Base-by-base conservation (phyloP, 257 asterid genomes). In the Petrea volubilis region DNA sequence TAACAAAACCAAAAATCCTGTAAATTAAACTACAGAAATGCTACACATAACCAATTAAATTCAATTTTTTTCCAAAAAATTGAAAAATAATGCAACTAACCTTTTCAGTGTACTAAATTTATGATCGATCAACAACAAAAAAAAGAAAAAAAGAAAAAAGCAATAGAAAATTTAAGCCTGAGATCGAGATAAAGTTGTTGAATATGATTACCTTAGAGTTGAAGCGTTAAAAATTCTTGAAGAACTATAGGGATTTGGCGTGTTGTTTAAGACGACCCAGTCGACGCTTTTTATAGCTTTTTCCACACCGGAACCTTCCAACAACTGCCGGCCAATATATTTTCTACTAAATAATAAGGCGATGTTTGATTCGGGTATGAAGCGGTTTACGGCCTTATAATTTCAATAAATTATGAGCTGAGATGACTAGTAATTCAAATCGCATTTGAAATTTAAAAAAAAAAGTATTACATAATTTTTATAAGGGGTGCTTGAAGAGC, bases 171-270 rank as follows among this genome's bases (percentile, higher is more conserved):
- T 14, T 17, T 11, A 55, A 50, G 67, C 17, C 29, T 11, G 1
- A 27, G 79, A 73, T 68, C 68, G 72, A 60, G 33, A 11, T 31
- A 18, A 15, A 13, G 50, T n/a, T 71, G 61, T 44, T 20, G 7
- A 21, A 41, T n/a, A 60, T 17, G 12, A 14, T 20, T 74, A 77
- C 88, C 87, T 71, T 79, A 2, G 56, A 74, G 61, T 2, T 47
- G 78, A 78, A 76, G 73, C n/a, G 81, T 67, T 56, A 66, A 44
- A 65, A 75, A 33, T n/a, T 12, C 76, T 79, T 73, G 80, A 55
- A 50, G 80, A 73, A n/a, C n/a, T n/a, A n/a, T n/a, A 59, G 52
- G 63, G 44, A 2, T 49, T 49, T 46, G 7, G 64, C 68, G 64
- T 24, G 64, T 36, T 59, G 52, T 59, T 47, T 5, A 24, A 24